These are phyloP conservation scores for Colletotrichum graminicola DNA, from an alignment of 2,329 filamentous ascomycete genomes.

Conservation along the genomic window DNA sequence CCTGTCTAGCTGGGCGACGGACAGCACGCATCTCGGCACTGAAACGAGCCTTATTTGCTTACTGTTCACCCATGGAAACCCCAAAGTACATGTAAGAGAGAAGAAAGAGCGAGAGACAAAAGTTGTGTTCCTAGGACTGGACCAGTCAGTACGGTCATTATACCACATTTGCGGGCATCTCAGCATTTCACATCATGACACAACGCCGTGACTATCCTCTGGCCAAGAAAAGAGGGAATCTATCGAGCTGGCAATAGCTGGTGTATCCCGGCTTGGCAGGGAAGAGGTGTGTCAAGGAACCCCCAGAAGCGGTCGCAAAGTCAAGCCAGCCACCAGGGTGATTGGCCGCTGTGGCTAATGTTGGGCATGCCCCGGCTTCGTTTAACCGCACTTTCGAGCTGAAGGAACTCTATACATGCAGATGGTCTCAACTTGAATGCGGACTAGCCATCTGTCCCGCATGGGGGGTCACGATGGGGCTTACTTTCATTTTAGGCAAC, in stretches of 20 bases:
- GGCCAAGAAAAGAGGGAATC: background rate
- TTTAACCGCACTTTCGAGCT: slow-evolving; percentile 19
- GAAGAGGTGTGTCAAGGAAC: slow-evolving; percentile 1
- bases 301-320: slow-evolving; percentile 27
- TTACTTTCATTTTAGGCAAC: background rate
- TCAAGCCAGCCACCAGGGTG: slow-evolving; percentile 1
- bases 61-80: slow-evolving; percentile 1
- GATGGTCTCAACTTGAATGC: slow-evolving; percentile 27
- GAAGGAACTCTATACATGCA: slow-evolving; percentile 10
- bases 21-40: slow-evolving; percentile 14
- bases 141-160: slow-evolving; percentile 31
- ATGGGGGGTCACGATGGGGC: slow-evolving; percentile 1
- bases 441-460: background rate
- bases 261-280: background rate
- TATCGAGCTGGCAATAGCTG: background rate
- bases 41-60: slow-evolving; percentile 22
- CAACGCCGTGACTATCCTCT: slow-evolving; percentile 6
- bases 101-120: slow-evolving; percentile 8
- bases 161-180: slow-evolving; percentile 21
- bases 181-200: background rate
- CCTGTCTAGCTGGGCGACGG: slow-evolving; percentile 20
- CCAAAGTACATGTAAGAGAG: slow-evolving; percentile 21
- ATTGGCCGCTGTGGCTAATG: slow-evolving; percentile 23
- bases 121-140: slow-evolving; percentile 17
- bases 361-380: slow-evolving; percentile 4